Conservation (phyloP, 2,329 filamentous ascomycete species). For the Zelopaecilomyces penicillatus region DNA sequence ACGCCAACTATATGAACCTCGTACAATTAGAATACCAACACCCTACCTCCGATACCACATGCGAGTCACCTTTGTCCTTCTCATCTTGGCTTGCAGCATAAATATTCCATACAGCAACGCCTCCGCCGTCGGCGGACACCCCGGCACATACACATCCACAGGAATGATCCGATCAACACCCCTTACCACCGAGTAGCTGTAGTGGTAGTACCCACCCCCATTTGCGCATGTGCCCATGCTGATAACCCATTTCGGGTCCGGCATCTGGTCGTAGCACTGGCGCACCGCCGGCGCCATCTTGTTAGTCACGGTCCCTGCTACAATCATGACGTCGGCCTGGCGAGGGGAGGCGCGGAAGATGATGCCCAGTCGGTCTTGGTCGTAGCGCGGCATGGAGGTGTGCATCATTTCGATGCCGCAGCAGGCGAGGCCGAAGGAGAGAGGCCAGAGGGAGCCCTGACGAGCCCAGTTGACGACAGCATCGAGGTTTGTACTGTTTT, state of each 20-base stretch:
- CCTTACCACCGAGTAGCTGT: slow-evolving; percentile 58
- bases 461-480: slow-evolving; percentile 49
- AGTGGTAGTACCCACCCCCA: slow-evolving; percentile 67
- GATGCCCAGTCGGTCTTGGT: slow-evolving; percentile 55
- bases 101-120: slow-evolving; percentile 50
- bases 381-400: slow-evolving; percentile 52
- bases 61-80: slow-evolving; percentile 36
- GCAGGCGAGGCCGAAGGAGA: slow-evolving; percentile 55
- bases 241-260: slow-evolving; percentile 54
- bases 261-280: slow-evolving; percentile 61
- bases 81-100: slow-evolving; percentile 62
- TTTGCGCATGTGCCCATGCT: slow-evolving; percentile 66
- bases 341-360: slow-evolving; percentile 60
- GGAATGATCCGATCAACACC: slow-evolving; percentile 59
- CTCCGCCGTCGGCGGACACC: slow-evolving; percentile 46
- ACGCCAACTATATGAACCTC: no score
- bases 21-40: no score
- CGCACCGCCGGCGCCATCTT: slow-evolving; percentile 59
- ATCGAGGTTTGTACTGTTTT: slow-evolving; percentile 42
- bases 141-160: slow-evolving; percentile 61
- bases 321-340: slow-evolving; percentile 58
- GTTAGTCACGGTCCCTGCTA: slow-evolving; percentile 58
- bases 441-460: slow-evolving; percentile 51
- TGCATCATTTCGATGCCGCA: slow-evolving; percentile 60
- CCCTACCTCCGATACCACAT: slow-evolving; percentile 44